Conservation (phyloP, 129 eudicot genomes). For the Scalesia atractyloides region DNA sequence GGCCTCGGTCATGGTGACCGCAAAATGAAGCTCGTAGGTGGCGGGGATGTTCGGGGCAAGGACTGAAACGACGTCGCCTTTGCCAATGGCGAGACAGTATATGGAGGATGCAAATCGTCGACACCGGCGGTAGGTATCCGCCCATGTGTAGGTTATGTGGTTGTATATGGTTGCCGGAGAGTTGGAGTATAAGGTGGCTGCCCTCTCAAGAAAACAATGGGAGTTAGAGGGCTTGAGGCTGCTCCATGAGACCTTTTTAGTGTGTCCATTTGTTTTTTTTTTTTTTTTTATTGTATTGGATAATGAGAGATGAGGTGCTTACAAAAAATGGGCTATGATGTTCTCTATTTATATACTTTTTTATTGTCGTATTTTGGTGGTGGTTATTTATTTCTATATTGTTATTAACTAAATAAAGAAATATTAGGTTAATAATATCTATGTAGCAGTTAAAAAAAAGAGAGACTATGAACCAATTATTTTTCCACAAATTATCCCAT, state of each 20-base stretch:
- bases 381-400: too few species aligned
- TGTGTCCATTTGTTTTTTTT: constrained; percentile 36
- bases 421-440: too few species aligned
- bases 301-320: neutral
- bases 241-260: constrained; percentile 34
- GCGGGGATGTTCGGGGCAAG: constrained; percentile 80
- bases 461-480: too few species aligned
- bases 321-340: neutral
- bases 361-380: neutral
- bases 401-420: too few species aligned
- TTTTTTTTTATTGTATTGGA: neutral
- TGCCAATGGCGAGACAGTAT: constrained; percentile 35
- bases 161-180: constrained; percentile 56
- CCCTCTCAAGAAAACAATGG: constrained; percentile 63
- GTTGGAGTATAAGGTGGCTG: constrained; percentile 56
- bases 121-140: constrained; percentile 50
- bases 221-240: constrained; percentile 65
- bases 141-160: constrained; percentile 57
- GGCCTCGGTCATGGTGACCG: constrained; percentile 31
- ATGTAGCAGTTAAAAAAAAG: too few species aligned
- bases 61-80: constrained; percentile 58
- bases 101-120: constrained; percentile 64
- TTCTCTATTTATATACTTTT: neutral
- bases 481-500: too few species aligned
- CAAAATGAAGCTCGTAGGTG: constrained; percentile 39